Base-by-base conservation (phyloP, 2,329 filamentous ascomycete genomes). In the Fusarium sp. region DNA sequence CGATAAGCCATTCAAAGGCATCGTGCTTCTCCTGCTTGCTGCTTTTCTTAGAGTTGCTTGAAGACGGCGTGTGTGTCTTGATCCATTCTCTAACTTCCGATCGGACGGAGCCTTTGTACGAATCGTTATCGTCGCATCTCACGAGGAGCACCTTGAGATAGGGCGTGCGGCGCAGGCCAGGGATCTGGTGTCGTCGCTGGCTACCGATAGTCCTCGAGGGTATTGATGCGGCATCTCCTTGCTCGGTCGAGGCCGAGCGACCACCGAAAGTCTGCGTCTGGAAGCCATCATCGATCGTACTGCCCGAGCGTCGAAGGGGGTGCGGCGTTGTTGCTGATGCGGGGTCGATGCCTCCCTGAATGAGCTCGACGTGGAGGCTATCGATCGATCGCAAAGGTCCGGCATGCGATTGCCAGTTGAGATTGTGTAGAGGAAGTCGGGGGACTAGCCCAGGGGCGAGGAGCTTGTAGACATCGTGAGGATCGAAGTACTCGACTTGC, bases 361-460 rank as follows among this genome's bases (percentile, higher is more conserved):
- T 87, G 68, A 98, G 91, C 71, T 98, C 95, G 78, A 98, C 91
- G 80, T 98, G 95, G 45, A 99, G 90, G 14, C 95, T 95, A 80
- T 95, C 93, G 82, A 99, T 99, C 16, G 97, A 98, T 75, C 97
- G 93, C 39, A 98, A 86, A 3, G 97, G 97, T 1, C 97, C 93
- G 31, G 93, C 93, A 71, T 97, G 94, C 16, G 97, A 98, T 83
- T 98, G 97, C 97, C 97, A 99, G 81, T 98, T 95, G 54, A 99
- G 91, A 80, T 98, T 97, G 74, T 92, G 93, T 41, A 99, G 88
- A 37, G 97, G 97, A 0, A 98, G 88, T 64, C 94, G 93, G 48
- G 93, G 88, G 45, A 93, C 88, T 67, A 99, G 87, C 67, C 95
- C 92, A 4, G 94, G 91, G 13, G 93, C 92, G 50, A 98, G 87